Conservation (phyloP, 2,329 filamentous ascomycete genomes). For the Shiraia sp. region DNA sequence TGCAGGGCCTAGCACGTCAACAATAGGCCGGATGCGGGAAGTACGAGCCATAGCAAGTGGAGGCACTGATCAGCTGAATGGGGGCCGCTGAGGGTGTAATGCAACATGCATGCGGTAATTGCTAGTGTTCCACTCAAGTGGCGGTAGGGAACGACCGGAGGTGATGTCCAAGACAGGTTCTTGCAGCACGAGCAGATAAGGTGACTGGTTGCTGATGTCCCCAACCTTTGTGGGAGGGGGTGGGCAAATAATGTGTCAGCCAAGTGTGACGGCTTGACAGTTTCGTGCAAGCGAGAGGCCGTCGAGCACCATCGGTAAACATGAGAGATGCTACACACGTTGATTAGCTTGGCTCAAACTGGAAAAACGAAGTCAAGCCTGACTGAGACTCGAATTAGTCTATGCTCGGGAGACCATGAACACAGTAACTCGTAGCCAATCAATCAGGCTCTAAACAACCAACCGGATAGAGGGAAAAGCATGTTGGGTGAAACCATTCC, state of each 20-base stretch:
- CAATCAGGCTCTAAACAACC: slow-evolving; percentile 18
- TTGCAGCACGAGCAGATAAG: slow-evolving; percentile 52
- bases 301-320: slow-evolving; percentile 31
- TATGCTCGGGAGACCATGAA: slow-evolving; percentile 24
- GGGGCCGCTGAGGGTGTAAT: slow-evolving; percentile 38
- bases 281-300: slow-evolving; percentile 28
- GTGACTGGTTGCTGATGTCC: slow-evolving; percentile 51
- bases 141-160: slow-evolving; percentile 43
- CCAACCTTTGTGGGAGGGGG: slow-evolving; percentile 30
- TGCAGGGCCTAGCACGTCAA: slow-evolving; percentile 47
- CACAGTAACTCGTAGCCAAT: slow-evolving; percentile 17
- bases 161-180: slow-evolving; percentile 36
- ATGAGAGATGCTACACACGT: slow-evolving; percentile 38
- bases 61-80: slow-evolving; percentile 46
- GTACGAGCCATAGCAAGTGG: slow-evolving; percentile 44
- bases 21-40: slow-evolving; percentile 46
- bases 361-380: slow-evolving; percentile 26
- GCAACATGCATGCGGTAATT: slow-evolving; percentile 44
- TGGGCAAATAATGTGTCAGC: slow-evolving; percentile 38
- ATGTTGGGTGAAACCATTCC: slow-evolving; percentile 24
- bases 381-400: slow-evolving; percentile 25
- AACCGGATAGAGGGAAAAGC: slow-evolving; percentile 23
- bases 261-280: slow-evolving; percentile 30
- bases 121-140: slow-evolving; percentile 41
- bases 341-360: slow-evolving; percentile 39